Base-by-base conservation (phyloP, 2,329 filamentous ascomycete species). In the Stachybotrys chlorohalonatus region DNA sequence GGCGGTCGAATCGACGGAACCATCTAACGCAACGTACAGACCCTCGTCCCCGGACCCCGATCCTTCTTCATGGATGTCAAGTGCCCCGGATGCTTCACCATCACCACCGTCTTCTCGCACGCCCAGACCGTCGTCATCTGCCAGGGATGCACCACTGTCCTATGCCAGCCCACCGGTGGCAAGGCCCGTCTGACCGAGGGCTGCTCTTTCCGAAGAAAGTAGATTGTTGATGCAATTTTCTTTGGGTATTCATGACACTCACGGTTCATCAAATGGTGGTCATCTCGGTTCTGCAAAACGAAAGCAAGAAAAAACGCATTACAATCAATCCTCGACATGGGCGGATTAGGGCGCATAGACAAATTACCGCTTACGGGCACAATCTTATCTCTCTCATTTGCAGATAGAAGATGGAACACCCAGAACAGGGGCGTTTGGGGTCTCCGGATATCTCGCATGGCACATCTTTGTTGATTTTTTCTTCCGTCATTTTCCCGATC, bases 11-110 rank as follows among this genome's bases (percentile, higher is more conserved):
- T 36, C 45, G 17, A 51, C 39, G 47, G 49, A 59, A 52, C 39
- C 46, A n/a, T 56, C 36, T 55, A 55, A 58, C 54, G 55, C 53
- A 57, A 15, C 50, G 16, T 54, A 60, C 66, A 95, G 91, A 91
- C 84, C 67, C 89, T 99, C 70, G 94, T 99, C 75, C 94, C 94
- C 71, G 87, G 85, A 65, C 94, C 94, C 71, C 90, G 94, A 77
- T 97, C 93, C 67, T 99, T 97, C 89, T 99, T 99, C 90, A 99
- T 99, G 94, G 94, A 99, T 76, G 94, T 99, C 84, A 99, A 99
- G 89, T 99, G 94, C 89, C 94, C 94, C 76, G 94, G 94, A 73
- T 99, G 94, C 90, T 99, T 97, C 88, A 96, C 92, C 78, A 99
- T 99, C 86, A 99, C 94, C 78, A 99, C 94, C 77, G 94, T 99